These are phyloP conservation scores for Gamsiella multidivaricata DNA, from an alignment of 192 early-diverging fungal species.

Conservation along the genomic window DNA sequence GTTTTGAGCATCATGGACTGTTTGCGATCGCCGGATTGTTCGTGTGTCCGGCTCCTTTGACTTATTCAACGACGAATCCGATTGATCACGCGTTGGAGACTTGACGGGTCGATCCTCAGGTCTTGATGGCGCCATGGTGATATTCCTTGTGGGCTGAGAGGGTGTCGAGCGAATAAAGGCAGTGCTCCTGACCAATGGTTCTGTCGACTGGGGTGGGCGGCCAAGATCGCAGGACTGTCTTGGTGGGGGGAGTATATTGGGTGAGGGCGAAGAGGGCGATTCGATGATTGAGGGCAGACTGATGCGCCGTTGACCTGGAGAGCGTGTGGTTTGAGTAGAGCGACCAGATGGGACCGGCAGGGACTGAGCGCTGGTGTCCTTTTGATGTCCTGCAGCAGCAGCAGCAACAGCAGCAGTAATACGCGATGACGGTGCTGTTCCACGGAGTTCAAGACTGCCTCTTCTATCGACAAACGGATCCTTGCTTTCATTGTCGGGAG, in stretches of 20 bases:
- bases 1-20: conserved; percentile 9
- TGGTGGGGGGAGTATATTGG: conserved; percentile 26
- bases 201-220: conserved; percentile 43
- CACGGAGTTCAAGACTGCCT: conserved; percentile 18
- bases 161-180: conserved; percentile 25
- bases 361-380: conserved; percentile 27
- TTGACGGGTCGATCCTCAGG: conserved; percentile 7
- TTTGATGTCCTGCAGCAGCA: conserved; percentile 3
- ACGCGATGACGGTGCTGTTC: conserved; percentile 5
- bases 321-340: conserved; percentile 6
- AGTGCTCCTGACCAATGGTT: conserved; percentile 30
- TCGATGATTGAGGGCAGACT: conserved; percentile 47
- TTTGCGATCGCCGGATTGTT: conserved; percentile 37
- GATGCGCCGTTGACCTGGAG: conserved; percentile 32
- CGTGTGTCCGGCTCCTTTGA: conserved; percentile 1
- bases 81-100: not conserved
- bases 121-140: not conserved
- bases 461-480: conserved; percentile 24
- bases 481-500: conserved; percentile 31
- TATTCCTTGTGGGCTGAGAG: conserved; percentile 21
- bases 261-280: conserved; percentile 32
- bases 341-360: not conserved
- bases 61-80: not conserved
- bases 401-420: not conserved
- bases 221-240: conserved; percentile 46